A percentile compares a stretch with the other conserved stretches of the same genome.
These are phyloP conservation scores for Oryza rufipogon DNA, from an alignment of 176 grass and related monocot species.

Conservation along the genomic window DNA sequence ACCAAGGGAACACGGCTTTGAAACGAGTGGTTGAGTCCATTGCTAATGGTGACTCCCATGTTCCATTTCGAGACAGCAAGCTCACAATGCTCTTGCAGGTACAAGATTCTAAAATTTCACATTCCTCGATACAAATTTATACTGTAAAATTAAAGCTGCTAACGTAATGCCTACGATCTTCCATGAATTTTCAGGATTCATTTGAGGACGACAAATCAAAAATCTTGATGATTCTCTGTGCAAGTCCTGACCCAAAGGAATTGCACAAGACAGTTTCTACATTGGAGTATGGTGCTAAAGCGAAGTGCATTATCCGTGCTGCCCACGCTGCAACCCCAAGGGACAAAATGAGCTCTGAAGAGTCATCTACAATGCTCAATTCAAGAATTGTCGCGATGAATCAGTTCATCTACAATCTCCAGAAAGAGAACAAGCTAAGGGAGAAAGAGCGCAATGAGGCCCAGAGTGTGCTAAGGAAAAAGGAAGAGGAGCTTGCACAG, in stretches of 20 bases:
- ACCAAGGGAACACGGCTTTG: conserved; percentile 86
- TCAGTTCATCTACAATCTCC: conserved; percentile 79
- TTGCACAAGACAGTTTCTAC: conserved; percentile 93
- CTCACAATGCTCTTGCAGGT: conserved; percentile 97
- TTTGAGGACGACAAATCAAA: conserved; percentile 95
- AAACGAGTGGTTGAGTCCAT: conserved; percentile 94
- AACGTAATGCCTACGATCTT: background rate
- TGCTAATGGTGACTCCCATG: conserved; percentile 91
- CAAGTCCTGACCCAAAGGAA: conserved; percentile 89
- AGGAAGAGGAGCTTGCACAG: conserved; percentile 69
- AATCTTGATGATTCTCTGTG: conserved; percentile 98
- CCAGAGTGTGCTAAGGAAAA: conserved; percentile 49
- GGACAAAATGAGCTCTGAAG: conserved; percentile 64
- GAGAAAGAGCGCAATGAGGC: conserved; percentile 68
- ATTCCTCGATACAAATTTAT: background rate
- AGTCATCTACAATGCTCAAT: conserved; percentile 62
- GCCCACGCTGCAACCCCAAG: conserved; percentile 68
- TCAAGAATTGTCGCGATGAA: conserved; percentile 85
- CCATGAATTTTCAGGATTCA: conserved; percentile 71
- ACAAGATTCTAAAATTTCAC: background rate
- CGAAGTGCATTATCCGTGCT: conserved; percentile 86
- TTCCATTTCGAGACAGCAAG: conserved; percentile 94
- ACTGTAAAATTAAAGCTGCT: background rate
- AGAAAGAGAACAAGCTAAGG: conserved; percentile 66
- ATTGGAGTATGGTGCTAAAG: conserved; percentile 93